phyloP scores from a whole-genome alignment of 1,284 basidiomycete genomes.

The Meira nashicola region DNA sequence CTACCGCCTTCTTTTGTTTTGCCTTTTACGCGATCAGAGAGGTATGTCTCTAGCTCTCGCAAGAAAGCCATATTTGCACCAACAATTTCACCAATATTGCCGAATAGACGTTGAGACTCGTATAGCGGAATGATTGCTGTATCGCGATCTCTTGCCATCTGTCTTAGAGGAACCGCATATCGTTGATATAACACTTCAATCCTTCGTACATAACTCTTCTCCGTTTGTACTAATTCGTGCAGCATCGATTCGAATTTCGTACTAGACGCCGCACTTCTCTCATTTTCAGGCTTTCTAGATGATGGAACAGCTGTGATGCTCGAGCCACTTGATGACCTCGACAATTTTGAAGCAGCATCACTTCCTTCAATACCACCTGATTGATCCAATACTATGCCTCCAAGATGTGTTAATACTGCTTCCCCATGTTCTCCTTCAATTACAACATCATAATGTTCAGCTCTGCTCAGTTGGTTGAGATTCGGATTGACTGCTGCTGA shows the following conservation, averaged over 20 bases:
- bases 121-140: constrained; percentile 81
- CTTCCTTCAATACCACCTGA: constrained; percentile 13
- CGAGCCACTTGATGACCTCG: constrained; percentile 30
- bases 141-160: constrained; percentile 75
- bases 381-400: constrained; percentile 33
- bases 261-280: constrained; percentile 4
- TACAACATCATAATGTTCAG: constrained; percentile 12
- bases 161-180: constrained; percentile 83
- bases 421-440: constrained; percentile 8
- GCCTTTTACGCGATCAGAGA: neutral
- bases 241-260: constrained; percentile 28
- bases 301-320: constrained; percentile 33
- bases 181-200: constrained; percentile 36
- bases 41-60: constrained; percentile 67
- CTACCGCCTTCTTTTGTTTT: constrained; percentile 42
- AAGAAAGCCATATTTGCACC: constrained; percentile 83
- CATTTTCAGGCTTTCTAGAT: neutral
- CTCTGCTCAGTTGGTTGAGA: neutral
- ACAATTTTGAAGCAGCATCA: constrained; percentile 10
- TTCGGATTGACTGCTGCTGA: too few species aligned
- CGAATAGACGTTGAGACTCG: constrained; percentile 86
- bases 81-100: constrained; percentile 82
- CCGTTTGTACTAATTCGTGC: constrained; percentile 48
- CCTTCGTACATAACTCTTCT: constrained; percentile 46
- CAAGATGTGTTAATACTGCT: constrained; percentile 31